Evolutionary conservation across 2,329 filamentous ascomycete species (phyloP).

Genomic region (Fusarium anthophilum): DNA sequence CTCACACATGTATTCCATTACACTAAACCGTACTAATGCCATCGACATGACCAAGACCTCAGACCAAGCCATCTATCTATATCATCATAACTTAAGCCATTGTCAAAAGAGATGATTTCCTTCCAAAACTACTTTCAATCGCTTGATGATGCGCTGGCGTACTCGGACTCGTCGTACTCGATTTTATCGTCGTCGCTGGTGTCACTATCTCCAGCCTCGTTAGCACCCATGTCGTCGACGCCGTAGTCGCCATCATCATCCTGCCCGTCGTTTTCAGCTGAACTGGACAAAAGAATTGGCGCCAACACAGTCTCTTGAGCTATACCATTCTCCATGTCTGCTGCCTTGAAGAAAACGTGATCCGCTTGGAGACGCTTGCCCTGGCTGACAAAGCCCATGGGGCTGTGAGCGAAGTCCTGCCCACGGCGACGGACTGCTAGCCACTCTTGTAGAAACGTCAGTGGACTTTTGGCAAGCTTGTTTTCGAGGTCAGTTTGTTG

Average conservation of each 20-base stretch:
- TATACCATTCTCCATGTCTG: neutral
- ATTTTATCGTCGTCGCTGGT: conserved; percentile 36
- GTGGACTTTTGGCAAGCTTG: conserved; percentile 42
- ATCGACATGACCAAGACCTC: neutral
- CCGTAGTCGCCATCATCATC: conserved; percentile 36
- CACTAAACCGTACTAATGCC: neutral
- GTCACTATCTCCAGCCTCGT: conserved; percentile 32
- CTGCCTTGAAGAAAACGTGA: conserved; percentile 61
- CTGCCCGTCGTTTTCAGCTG: neutral
- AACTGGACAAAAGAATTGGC: conserved; percentile 3
- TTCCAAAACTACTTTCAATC: neutral
- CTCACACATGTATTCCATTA: neutral
- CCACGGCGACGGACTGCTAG: conserved; percentile 61
- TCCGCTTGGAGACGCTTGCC: conserved; percentile 57
- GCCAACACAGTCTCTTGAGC: neutral
- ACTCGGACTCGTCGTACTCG: conserved; percentile 39
- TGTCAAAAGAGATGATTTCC: neutral
- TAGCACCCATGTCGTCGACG: conserved; percentile 42
- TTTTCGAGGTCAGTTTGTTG: neutral
- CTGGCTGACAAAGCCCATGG: conserved; percentile 66
- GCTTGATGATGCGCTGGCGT: conserved; percentile 18
- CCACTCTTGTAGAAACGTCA: conserved; percentile 66
- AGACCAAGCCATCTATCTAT: neutral
- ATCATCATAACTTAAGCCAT: neutral
- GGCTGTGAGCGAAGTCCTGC: conserved; percentile 67